Percentiles rank a stretch among this genome's conserved stretches.
phyloP scores from a whole-genome alignment of 805 yeast species.

The Priceomyces medius region DNA sequence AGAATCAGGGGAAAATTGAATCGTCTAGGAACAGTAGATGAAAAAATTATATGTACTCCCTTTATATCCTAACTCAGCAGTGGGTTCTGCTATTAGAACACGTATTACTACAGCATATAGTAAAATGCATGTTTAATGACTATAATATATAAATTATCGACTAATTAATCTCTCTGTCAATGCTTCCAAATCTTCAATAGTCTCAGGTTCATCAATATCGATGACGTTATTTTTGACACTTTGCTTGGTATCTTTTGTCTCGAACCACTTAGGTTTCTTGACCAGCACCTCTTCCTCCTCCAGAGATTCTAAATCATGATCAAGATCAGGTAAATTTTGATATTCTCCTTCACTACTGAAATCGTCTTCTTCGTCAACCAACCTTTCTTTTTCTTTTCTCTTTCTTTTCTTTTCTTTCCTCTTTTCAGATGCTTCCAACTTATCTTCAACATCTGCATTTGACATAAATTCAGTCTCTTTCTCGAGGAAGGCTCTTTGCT shows the following conservation, averaged over 20 bases:
- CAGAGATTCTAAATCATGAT: constrained; percentile 43
- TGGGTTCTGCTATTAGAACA: background rate
- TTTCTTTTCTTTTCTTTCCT: constrained; percentile 84
- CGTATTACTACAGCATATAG: background rate
- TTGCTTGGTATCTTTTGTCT: constrained; percentile 22
- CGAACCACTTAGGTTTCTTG: constrained; percentile 53
- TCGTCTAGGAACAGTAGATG: constrained; percentile 31
- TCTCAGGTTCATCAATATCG: constrained; percentile 85
- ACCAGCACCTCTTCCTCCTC: constrained; percentile 34
- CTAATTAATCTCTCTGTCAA: constrained; percentile 57
- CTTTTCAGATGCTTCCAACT: constrained; percentile 71
- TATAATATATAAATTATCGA: constrained; percentile 1
- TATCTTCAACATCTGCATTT: constrained; percentile 73
- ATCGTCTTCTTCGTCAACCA: constrained; percentile 41
- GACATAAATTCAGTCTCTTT: constrained; percentile 71
- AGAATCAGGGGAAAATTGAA: constrained; percentile 22
- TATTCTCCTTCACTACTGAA: constrained; percentile 34
- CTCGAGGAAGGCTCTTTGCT: constrained; percentile 63
- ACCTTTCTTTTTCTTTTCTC: constrained; percentile 75
- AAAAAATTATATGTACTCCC: constrained; percentile 34
- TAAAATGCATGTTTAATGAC: constrained; percentile 4
- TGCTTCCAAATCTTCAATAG: constrained; percentile 92
- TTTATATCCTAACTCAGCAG: background rate
- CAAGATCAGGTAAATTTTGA: constrained; percentile 38
- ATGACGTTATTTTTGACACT: constrained; percentile 38